Evolutionary conservation across 768 basidiomycete genomes (phyloP), one percentile per base, ranked within the genome.

Genomic region (Mycena filopes): DNA sequence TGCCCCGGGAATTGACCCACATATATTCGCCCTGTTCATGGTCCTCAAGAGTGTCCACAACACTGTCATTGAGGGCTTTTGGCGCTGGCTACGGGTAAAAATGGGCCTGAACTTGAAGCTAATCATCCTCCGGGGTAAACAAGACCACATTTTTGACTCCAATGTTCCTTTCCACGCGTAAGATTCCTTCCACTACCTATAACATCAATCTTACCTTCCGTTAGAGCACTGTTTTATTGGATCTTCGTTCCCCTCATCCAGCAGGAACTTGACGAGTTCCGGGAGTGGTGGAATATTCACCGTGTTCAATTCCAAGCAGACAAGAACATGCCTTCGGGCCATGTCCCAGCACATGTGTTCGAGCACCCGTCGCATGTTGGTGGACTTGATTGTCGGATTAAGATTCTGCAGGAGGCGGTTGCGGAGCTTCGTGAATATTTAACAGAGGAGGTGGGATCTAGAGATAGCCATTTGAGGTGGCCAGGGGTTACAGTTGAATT

Each of bases 11-110:
- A 66, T 76, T 55, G 73, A 75, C 53, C 25, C 48, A 0, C 64
- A 68, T 2, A 25, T 65, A n/a, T 4, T 74, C 65, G 46, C 71
- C 74, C 41, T 69, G 0, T 48, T 45, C 26, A 63, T 67, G 2
- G n/a, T 66, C 2, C 36, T 77, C 25, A 72, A 70, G 36, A 78
- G 77, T 65, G 69, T 73, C 13, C 72, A 74, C 33, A 79, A 78
- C 53, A 76, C 65, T 2, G 55, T 75, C 2, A 76, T 76, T 51
- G 76, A 79, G 42, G 69, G 59, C n/a, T 67, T 76, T 12, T 79
- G 77, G 77, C 48, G 60, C 1, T 56, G 55, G 55, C 55, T 56
- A 11, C 18, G 29, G 31, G 29, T 21, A 20, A 51, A 51, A 20
- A 51, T 51, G 50, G 50, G 50, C 33, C 36, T 51, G 50, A 51